phyloP scores from a whole-genome alignment of 139 green algal species.

The Marvania coccoides region DNA sequence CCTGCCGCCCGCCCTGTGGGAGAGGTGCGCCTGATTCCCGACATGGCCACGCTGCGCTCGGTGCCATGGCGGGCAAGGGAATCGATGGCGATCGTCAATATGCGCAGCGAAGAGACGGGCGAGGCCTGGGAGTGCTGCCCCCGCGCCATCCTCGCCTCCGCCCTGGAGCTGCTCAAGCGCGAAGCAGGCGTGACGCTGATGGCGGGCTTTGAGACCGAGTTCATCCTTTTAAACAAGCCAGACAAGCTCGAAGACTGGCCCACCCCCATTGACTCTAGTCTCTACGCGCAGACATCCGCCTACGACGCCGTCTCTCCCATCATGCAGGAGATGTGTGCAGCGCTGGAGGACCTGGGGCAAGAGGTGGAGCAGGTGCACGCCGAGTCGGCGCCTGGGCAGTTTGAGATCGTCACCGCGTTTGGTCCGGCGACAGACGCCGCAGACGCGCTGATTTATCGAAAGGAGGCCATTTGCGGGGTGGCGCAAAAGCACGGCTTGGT shows the following conservation, averaged over 20 bases:
- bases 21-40: constrained; percentile 33
- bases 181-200: background rate
- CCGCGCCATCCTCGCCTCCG: background rate
- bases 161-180: background rate
- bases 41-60: background rate
- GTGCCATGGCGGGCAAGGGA: background rate
- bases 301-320: constrained; percentile 9
- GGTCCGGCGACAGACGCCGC: constrained; percentile 9
- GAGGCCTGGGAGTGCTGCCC: constrained; percentile 34
- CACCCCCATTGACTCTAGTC: constrained; percentile 18
- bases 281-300: constrained; percentile 29
- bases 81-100: background rate
- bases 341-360: constrained; percentile 25
- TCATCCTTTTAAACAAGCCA: background rate
- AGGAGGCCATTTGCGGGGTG: constrained; percentile 34
- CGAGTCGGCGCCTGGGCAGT: constrained; percentile 47
- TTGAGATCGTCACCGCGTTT: constrained; percentile 39
- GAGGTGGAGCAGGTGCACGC: constrained; percentile 45
- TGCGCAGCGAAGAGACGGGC: background rate
- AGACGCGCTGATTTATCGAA: constrained; percentile 42
- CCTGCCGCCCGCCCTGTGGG: constrained; percentile 20
- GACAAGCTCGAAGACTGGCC: background rate
- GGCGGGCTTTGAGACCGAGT: constrained; percentile 6
- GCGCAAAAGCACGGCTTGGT: constrained; percentile 23
- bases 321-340: constrained; percentile 33